These are phyloP conservation scores for Gypsophila paniculata DNA, from an alignment of 179 eudicot genomes.

Conservation along the genomic window DNA sequence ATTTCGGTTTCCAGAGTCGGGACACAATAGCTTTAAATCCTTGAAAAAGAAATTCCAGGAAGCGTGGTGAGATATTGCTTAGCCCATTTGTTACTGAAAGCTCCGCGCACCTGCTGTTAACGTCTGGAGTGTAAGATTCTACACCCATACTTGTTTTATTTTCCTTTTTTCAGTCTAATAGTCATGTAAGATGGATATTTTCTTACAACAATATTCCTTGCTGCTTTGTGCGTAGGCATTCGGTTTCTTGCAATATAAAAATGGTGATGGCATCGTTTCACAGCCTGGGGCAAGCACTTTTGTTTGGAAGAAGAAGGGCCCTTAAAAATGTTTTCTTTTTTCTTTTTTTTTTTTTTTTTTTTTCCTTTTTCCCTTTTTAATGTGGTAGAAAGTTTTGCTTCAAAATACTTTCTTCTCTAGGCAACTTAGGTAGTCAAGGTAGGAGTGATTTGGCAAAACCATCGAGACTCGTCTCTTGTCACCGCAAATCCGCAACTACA, in stretches of 20 bases:
- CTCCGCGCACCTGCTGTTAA: not conserved
- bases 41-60: slow-evolving; percentile 59
- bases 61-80: slow-evolving; percentile 24
- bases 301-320: too few relatives aligned
- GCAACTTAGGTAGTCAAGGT: too few relatives aligned
- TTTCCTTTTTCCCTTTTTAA: too few relatives aligned
- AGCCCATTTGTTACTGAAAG: not conserved
- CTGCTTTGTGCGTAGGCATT: not conserved
- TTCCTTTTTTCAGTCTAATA: not conserved
- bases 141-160: not conserved
- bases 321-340: too few relatives aligned
- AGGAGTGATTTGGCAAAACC: too few relatives aligned
- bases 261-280: not conserved
- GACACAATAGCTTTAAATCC: slow-evolving; percentile 52
- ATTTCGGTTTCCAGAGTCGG: slow-evolving; percentile 50
- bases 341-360: too few relatives aligned
- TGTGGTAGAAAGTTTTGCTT: too few relatives aligned
- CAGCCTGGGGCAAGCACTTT: not conserved
- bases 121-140: not conserved
- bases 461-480: too few relatives aligned
- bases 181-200: not conserved
- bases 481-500: too few relatives aligned
- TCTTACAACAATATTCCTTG: not conserved
- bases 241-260: not conserved
- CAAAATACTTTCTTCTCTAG: too few relatives aligned